These are phyloP conservation scores for Leptodermis oblonga DNA, from an alignment of 257 asterid genomes.

Conservation along the genomic window DNA sequence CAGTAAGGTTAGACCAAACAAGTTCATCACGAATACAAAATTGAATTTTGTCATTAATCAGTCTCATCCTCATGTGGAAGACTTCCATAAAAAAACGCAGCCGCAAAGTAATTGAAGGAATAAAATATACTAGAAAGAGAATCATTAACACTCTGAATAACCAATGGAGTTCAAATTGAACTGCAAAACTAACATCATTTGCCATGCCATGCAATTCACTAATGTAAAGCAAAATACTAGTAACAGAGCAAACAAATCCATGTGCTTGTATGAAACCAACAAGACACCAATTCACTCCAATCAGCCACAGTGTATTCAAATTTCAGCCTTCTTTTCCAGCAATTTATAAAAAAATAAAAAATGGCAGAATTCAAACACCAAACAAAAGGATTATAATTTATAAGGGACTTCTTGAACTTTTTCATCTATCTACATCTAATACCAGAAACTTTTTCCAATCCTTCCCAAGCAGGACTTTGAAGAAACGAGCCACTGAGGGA, in stretches of 20 bases:
- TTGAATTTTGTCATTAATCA: not conserved
- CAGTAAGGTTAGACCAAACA: not conserved
- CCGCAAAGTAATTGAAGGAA: not conserved
- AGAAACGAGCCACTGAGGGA: constrained; percentile 23
- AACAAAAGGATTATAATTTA: not conserved
- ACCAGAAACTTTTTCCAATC: constrained; percentile 27
- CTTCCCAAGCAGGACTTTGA: constrained; percentile 34
- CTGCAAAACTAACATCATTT: not conserved
- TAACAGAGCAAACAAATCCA: not conserved
- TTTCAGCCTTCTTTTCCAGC: no score
- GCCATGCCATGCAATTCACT: not conserved
- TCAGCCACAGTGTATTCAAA: no score
- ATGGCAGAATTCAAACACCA: not conserved
- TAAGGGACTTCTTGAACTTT: not conserved
- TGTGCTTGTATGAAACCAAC: not conserved
- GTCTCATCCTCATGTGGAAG: not conserved
- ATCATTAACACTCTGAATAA: not conserved
- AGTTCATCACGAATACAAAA: not conserved
- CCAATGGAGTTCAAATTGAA: not conserved
- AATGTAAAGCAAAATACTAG: not conserved
- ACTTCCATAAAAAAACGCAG: not conserved
- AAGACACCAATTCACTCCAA: no score
- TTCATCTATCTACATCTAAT: not conserved
- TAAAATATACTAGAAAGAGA: not conserved
- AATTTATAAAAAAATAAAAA: not conserved